Percentiles rank a stretch among this genome's conserved stretches.
These are phyloP conservation scores for Aspergillus sp. DNA, from an alignment of 2,329 filamentous ascomycete species.

Conservation along the genomic window DNA sequence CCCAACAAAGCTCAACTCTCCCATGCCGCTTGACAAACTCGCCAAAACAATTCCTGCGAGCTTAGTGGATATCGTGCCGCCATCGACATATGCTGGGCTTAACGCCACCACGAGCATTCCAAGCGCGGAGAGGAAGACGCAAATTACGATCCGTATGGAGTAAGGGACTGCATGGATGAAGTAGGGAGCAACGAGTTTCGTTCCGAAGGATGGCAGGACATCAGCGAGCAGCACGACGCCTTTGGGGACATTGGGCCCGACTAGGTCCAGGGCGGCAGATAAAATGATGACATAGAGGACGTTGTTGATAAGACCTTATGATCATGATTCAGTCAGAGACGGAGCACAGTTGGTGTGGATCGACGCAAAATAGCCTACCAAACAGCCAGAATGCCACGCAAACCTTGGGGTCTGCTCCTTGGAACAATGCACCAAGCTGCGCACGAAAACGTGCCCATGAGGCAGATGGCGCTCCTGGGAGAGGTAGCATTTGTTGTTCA, in stretches of 20 bases:
- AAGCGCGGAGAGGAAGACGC: conserved; percentile 71
- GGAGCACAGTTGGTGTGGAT: background rate
- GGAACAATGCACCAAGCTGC: conserved; percentile 63
- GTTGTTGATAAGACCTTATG: conserved; percentile 84
- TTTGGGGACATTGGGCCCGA: conserved; percentile 82
- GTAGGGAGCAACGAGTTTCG: conserved; percentile 87
- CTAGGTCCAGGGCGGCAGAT: conserved; percentile 90
- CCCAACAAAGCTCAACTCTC: conserved; percentile 87
- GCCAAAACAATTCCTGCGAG: conserved; percentile 81
- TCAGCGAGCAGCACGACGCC: conserved; percentile 90
- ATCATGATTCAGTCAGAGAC: background rate
- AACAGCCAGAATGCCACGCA: conserved; percentile 89
- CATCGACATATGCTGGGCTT: conserved; percentile 61
- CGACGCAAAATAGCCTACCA: conserved; percentile 55
- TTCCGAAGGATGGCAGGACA: conserved; percentile 83
- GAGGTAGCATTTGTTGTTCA: conserved; percentile 46
- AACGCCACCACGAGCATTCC: conserved; percentile 90
- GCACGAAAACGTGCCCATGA: conserved; percentile 74
- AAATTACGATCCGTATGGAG: conserved; percentile 67
- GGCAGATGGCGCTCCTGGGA: conserved; percentile 59
- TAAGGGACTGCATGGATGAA: conserved; percentile 90
- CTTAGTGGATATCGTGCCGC: conserved; percentile 68
- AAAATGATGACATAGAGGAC: conserved; percentile 97
- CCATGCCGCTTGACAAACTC: conserved; percentile 79
- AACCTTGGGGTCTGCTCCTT: conserved; percentile 68